A percentile compares a stretch with the other conserved stretches of the same genome.
These are phyloP conservation scores for Nothophaeocryptopus gaeumannii DNA, from an alignment of 2,329 filamentous ascomycete genomes.

Conservation along the genomic window DNA sequence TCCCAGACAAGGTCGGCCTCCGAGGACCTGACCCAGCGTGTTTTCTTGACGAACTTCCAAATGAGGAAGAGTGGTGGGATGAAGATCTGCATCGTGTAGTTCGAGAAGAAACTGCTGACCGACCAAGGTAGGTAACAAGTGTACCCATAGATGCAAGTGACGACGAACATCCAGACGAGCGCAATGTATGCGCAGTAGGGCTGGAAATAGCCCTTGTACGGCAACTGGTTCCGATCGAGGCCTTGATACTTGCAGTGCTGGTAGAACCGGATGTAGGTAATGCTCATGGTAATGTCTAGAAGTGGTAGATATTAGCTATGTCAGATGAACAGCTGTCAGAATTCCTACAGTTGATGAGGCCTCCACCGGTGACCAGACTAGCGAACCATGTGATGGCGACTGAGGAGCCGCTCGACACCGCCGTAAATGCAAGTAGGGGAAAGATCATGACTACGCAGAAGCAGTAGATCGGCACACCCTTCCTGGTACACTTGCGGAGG, in stretches of 20 bases:
- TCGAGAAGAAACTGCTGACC: slow-evolving; percentile 46
- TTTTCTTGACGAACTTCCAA: slow-evolving; percentile 63
- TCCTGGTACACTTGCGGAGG: slow-evolving; percentile 57
- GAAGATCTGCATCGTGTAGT: slow-evolving; percentile 44
- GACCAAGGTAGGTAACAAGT: slow-evolving; percentile 48
- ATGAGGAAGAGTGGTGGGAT: slow-evolving; percentile 26
- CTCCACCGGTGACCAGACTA: slow-evolving; percentile 56
- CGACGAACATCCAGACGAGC: slow-evolving; percentile 31
- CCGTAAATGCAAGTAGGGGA: slow-evolving; percentile 36
- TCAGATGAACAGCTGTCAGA: no score
- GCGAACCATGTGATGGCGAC: slow-evolving; percentile 43
- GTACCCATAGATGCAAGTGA: slow-evolving; percentile 57
- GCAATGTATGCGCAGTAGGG: slow-evolving; percentile 52
- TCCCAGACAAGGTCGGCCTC: slow-evolving; percentile 63
- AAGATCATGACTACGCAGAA: slow-evolving; percentile 50
- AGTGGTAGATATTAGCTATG: no score
- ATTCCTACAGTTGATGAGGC: slow-evolving; percentile 26
- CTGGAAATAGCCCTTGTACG: slow-evolving; percentile 57
- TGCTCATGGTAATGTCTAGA: slow-evolving; percentile 53
- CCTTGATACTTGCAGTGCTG: slow-evolving; percentile 52
- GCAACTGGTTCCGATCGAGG: slow-evolving; percentile 52
- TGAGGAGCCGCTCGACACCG: slow-evolving; percentile 31
- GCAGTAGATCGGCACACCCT: slow-evolving; percentile 61
- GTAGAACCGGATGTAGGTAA: slow-evolving; percentile 61
- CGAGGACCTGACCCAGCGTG: slow-evolving; percentile 51